Evolutionary conservation across 768 basidiomycete species (phyloP).

Genomic region (Termitomyces sp.): DNA sequence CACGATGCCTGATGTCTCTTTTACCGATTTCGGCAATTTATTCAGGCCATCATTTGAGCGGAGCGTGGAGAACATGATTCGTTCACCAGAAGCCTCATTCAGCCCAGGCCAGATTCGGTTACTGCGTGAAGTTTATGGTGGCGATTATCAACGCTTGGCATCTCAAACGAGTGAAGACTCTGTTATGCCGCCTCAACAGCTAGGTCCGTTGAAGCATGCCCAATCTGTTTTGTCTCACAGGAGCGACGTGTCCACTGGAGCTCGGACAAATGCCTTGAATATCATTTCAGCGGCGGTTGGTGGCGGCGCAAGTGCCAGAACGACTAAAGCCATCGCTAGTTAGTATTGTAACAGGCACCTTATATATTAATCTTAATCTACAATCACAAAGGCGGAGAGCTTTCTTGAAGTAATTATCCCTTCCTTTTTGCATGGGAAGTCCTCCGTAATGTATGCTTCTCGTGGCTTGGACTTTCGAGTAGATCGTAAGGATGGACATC

Average conservation of each 20-base stretch:
- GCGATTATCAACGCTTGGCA: conserved; percentile 47
- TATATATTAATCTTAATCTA: background rate
- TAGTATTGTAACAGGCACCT: conserved; percentile 1
- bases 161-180: conserved; percentile 22
- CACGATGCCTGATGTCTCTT: conserved; percentile 16
- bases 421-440: background rate
- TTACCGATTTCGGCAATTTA: conserved; percentile 18
- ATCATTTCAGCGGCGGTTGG: conserved; percentile 24
- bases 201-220: conserved; percentile 39
- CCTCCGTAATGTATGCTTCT: conserved; percentile 1
- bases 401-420: background rate
- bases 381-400: background rate
- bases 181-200: conserved; percentile 18
- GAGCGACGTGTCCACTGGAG: conserved; percentile 32
- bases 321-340: conserved; percentile 6
- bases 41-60: conserved; percentile 13
- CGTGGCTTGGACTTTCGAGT: background rate
- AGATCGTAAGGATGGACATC: conserved; percentile 9
- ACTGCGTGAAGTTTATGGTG: conserved; percentile 27
- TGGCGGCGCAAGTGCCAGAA: background rate
- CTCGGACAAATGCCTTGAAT: conserved; percentile 32
- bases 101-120: conserved; percentile 3
- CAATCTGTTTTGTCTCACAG: conserved; percentile 35
- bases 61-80: background rate
- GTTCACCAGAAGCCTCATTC: background rate